A percentile compares a stretch with the other conserved stretches of the same genome.
Conservation (phyloP, 257 asterid species). For the Ehretia macrophylla region DNA sequence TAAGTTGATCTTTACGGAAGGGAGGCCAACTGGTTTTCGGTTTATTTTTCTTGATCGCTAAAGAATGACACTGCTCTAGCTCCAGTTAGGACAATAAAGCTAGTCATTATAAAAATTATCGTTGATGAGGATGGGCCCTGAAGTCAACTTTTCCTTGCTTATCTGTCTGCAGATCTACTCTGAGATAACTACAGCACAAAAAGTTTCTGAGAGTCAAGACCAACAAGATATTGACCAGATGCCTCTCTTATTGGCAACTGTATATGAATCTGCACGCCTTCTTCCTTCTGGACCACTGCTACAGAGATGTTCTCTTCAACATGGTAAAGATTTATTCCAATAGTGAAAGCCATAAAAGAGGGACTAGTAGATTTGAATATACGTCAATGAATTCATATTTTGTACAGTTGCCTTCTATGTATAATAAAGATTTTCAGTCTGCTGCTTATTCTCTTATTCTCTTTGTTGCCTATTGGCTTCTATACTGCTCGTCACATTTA, state of each 20-base stretch:
- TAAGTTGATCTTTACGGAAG: too few relatives aligned
- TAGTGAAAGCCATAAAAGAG: too few relatives aligned
- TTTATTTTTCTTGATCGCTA: not conserved
- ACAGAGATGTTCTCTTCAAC: slow-evolving; percentile 41
- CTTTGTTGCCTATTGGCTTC: not conserved
- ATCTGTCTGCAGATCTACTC: slow-evolving; percentile 31
- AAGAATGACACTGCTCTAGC: not conserved
- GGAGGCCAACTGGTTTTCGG: too few relatives aligned
- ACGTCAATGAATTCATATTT: too few relatives aligned
- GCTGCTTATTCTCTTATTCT: too few relatives aligned
- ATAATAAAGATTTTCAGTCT: not conserved
- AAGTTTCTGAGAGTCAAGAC: slow-evolving; percentile 11
- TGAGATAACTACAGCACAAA: slow-evolving; percentile 26
- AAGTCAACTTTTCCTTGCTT: slow-evolving; percentile 1
- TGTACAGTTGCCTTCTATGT: too few relatives aligned
- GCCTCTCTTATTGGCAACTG: slow-evolving; percentile 38
- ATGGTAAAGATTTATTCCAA: slow-evolving; percentile 22
- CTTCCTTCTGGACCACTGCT: slow-evolving; percentile 39
- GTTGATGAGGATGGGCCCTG: not conserved
- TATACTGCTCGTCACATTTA: not conserved
- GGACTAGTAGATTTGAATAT: too few relatives aligned
- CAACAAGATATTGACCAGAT: slow-evolving; percentile 16
- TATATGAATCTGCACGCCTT: slow-evolving; percentile 42
- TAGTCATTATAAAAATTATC: not conserved
- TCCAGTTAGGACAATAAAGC: not conserved